Percentiles rank a stretch among this genome's conserved stretches.
These are phyloP conservation scores for Mycosphaerella arachidis DNA, from an alignment of 2,329 filamentous ascomycete genomes.

Conservation along the genomic window DNA sequence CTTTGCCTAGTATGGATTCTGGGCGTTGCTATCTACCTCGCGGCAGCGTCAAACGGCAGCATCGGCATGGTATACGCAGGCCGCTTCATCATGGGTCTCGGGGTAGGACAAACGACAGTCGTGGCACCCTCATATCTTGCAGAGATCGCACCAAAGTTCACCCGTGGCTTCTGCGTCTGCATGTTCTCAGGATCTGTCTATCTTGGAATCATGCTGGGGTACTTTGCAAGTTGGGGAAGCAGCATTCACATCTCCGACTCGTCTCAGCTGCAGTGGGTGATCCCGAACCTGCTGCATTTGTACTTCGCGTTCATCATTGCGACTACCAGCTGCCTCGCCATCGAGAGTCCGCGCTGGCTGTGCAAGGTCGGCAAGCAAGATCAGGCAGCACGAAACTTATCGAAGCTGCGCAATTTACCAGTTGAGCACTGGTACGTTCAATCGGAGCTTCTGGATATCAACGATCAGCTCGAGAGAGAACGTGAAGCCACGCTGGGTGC, in stretches of 20 bases:
- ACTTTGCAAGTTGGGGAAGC: conserved; percentile 62
- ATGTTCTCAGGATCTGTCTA: conserved; percentile 64
- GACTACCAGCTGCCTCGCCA: conserved; percentile 51
- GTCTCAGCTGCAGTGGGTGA: conserved; percentile 48
- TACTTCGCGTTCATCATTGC: conserved; percentile 73
- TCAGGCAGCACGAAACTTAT: conserved; percentile 28
- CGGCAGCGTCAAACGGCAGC: conserved; percentile 39
- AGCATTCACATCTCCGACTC: conserved; percentile 47
- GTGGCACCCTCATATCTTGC: conserved; percentile 59
- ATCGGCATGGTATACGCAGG: conserved; percentile 36
- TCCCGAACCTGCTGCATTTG: conserved; percentile 70
- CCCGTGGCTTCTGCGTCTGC: conserved; percentile 63
- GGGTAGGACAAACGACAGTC: conserved; percentile 49
- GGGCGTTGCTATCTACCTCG: conserved; percentile 41
- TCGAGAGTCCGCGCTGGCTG: conserved; percentile 34
- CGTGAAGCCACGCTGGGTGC: conserved; percentile 65
- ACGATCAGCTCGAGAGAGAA: conserved; percentile 63
- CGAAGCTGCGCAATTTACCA: conserved; percentile 28
- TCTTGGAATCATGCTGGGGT: conserved; percentile 68
- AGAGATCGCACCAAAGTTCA: conserved; percentile 38
- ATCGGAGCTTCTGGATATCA: conserved; percentile 59
- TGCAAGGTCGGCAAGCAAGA: conserved; percentile 32
- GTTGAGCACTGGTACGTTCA: conserved; percentile 32
- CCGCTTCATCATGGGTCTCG: conserved; percentile 39
- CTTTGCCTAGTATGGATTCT: conserved; percentile 28